Conservation (phyloP, 73 alveolate genomes). For the Paramecium primaurelia region DNA sequence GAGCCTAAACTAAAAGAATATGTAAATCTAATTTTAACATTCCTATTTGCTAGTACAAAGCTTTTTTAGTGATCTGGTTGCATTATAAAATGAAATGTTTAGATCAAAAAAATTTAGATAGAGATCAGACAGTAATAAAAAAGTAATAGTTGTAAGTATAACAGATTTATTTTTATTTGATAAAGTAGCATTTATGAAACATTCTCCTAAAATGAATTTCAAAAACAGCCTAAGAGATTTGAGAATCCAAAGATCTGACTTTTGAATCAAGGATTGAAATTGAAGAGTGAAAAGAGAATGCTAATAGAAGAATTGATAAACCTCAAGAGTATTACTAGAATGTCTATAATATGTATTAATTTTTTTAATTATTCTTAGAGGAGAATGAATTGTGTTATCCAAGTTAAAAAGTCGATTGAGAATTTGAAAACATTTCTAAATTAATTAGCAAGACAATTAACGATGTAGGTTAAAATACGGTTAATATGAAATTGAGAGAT, state of each 20-base stretch:
- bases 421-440: constrained; percentile 58
- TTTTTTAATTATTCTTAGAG: constrained; percentile 81
- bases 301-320: constrained; percentile 91
- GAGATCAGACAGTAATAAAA: constrained; percentile 86
- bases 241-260: constrained; percentile 85
- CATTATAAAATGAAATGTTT: constrained; percentile 84
- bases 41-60: constrained; percentile 77
- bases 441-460: constrained; percentile 80
- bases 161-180: constrained; percentile 84
- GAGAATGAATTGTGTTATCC: constrained; percentile 89
- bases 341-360: constrained; percentile 93
- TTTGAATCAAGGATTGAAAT: constrained; percentile 90
- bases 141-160: constrained; percentile 88
- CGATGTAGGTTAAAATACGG: constrained; percentile 87
- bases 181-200: constrained; percentile 98
- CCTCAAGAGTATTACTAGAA: constrained; percentile 96
- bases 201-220: constrained; percentile 95
- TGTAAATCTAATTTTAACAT: background rate
- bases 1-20: no score
- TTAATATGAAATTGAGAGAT: constrained; percentile 66
- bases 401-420: constrained; percentile 90
- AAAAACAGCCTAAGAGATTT: constrained; percentile 94
- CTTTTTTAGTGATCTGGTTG: constrained; percentile 96
- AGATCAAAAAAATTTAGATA: constrained; percentile 79
- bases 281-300: constrained; percentile 94